phyloP scores from a whole-genome alignment of 768 basidiomycete genomes.

The Obba rivulosa region DNA sequence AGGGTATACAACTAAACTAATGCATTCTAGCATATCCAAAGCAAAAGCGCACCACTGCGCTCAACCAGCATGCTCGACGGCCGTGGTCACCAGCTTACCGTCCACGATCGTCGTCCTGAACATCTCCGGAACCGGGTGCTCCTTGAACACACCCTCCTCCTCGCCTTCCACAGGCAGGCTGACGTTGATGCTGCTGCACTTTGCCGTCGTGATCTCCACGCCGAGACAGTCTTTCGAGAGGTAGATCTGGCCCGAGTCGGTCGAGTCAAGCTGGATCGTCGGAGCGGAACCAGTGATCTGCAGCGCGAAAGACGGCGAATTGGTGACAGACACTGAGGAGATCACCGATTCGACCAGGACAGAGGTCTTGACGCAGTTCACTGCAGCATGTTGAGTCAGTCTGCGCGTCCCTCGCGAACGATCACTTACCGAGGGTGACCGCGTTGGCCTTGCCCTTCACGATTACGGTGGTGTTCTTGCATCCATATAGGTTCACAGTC shows the following conservation, averaged over 20 bases:
- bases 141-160: conserved; percentile 88
- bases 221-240: conserved; percentile 77
- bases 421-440: conserved; percentile 70
- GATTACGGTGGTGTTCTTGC: conserved; percentile 78
- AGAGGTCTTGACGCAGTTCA: conserved; percentile 83
- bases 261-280: conserved; percentile 90
- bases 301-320: conserved; percentile 87
- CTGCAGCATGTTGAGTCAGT: conserved; percentile 34
- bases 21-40: too few relatives aligned
- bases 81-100: conserved; percentile 82
- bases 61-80: conserved; percentile 81
- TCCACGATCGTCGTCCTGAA: conserved; percentile 75
- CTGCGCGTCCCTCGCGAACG: not conserved
- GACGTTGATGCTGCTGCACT: conserved; percentile 91
- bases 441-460: conserved; percentile 96
- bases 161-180: conserved; percentile 81
- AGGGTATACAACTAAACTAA: too few relatives aligned
- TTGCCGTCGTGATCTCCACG: conserved; percentile 88
- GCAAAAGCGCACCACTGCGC: not conserved
- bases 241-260: conserved; percentile 93
- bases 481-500: conserved; percentile 82
- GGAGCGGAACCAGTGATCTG: conserved; percentile 90
- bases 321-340: conserved; percentile 84
- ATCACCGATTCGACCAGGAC: conserved; percentile 90
- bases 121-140: conserved; percentile 94